phyloP scores from a whole-genome alignment of 2,329 filamentous ascomycete species.

The Sporothrix euskadiensis region DNA sequence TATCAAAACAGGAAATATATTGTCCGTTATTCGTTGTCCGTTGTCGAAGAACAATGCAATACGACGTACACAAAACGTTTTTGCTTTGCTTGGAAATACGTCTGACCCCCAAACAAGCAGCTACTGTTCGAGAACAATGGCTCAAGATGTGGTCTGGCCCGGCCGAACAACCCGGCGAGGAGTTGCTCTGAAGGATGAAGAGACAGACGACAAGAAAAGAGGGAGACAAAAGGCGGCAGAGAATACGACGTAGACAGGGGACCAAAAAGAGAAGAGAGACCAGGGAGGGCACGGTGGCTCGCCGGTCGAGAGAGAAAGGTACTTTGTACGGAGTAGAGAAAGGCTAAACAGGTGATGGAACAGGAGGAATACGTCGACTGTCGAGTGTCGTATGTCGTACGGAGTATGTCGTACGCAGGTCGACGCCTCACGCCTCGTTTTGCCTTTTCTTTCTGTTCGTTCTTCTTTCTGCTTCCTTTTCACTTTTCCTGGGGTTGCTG shows the following conservation, averaged over 20 bases:
- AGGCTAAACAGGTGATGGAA: neutral
- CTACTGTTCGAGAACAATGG: constrained; percentile 1
- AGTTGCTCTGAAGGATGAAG: neutral
- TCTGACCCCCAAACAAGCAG: neutral
- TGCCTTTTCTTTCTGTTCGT: neutral
- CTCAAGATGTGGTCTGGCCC: neutral
- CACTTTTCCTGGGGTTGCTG: neutral
- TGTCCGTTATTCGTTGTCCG: neutral
- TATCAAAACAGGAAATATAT: neutral
- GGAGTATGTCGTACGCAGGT: neutral
- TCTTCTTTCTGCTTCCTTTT: neutral
- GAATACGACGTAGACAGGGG: neutral
- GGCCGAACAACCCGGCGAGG: neutral
- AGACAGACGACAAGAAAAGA: neutral
- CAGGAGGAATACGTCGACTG: neutral
- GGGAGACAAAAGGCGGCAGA: neutral
- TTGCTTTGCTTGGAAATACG: neutral
- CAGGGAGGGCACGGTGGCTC: neutral
- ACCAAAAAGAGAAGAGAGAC: neutral
- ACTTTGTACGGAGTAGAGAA: neutral
- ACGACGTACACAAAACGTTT: neutral
- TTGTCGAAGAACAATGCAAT: neutral
- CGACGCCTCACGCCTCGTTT: neutral
- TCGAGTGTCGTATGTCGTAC: neutral
- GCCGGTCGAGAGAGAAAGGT: neutral